Evolutionary conservation across 768 basidiomycete genomes (phyloP), one percentile per base, ranked within the genome.

Genomic region (Mycena kentingensis): DNA sequence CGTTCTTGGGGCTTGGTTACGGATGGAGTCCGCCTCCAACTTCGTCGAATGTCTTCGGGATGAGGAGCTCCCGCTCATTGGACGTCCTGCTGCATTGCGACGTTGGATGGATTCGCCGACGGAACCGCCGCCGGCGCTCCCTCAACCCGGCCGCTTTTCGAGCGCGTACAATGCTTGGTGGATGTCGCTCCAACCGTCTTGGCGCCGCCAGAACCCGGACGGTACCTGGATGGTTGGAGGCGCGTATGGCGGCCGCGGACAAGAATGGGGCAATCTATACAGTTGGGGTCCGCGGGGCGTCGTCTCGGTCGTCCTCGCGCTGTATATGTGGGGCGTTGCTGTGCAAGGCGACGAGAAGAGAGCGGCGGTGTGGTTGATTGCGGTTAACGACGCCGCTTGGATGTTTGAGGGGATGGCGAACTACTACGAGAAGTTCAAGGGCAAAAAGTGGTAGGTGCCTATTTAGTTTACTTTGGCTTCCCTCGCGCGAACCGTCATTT

Each of bases 381-480:
- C n/a, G 2, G 46, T 48, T n/a, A 16, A 10, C 3, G 46, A 48
- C 19, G 46, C 28, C 2, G 15, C n/a, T 3, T 48, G 46, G 46
- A 37, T 48, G 18, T 26, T 48, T 24, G 46, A 48, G 35, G 46
- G 46, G 3, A 36, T 48, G 34, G 46, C 46, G 4, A 26, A 19
- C 3, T 37, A 36, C 46, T 37, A 48, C 35, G 46, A 48, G 35
- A 27, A 3, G 4, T 48, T 48, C 46, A 48, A 48, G 10, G 19
- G 35, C 6, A 35, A 26, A 18, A 36, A 18, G 36, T 37, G 7
- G 36, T 19, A 37, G n/a, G n/a, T n/a, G n/a, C n/a, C n/a, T n/a
- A n/a, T n/a, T n/a, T n/a, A n/a, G n/a, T n/a, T n/a, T n/a, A n/a
- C n/a, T n/a, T n/a, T n/a, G n/a, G n/a, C n/a, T n/a, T n/a, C n/a